phyloP scores from a whole-genome alignment of 768 basidiomycete genomes.

The Tephrocybe rancida region DNA sequence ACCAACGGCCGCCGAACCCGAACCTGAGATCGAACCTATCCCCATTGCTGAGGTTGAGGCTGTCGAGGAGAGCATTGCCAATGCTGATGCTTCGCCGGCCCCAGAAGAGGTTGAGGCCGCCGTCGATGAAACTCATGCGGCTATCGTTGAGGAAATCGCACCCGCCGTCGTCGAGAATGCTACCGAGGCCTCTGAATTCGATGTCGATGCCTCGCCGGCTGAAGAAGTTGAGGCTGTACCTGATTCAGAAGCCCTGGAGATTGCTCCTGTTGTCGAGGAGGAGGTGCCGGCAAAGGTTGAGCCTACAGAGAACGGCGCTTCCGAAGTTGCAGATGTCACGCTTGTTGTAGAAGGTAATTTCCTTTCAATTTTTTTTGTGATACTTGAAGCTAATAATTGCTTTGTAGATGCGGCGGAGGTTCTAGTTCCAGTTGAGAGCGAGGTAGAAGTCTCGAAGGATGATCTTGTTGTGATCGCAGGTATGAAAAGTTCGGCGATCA shows the following conservation, averaged over 20 bases:
- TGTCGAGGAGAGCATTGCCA: too few relatives aligned
- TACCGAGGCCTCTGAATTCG: too few relatives aligned
- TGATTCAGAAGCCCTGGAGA: not conserved
- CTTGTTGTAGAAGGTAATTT: not conserved
- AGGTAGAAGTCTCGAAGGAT: not conserved
- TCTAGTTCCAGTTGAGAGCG: not conserved
- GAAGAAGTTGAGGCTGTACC: not conserved
- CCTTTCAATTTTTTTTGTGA: not conserved
- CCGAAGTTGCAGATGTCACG: not conserved
- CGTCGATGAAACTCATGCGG: not conserved
- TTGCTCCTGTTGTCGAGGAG: not conserved
- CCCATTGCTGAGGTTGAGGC: not conserved
- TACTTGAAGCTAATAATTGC: not conserved
- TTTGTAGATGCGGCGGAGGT: not conserved
- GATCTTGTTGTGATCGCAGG: not conserved
- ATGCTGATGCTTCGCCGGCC: too few relatives aligned
- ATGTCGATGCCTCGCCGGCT: not conserved
- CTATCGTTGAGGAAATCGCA: not conserved
- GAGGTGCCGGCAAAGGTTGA: not conserved
- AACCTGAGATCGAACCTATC: not conserved
- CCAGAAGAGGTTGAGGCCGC: not conserved
- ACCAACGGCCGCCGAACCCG: not conserved
- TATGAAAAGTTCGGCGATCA: not conserved
- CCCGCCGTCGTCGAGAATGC: not conserved
- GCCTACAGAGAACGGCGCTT: not conserved